Evolutionary conservation across 2,329 filamentous ascomycete genomes (phyloP).

Genomic region (Epichloe uncinata): DNA sequence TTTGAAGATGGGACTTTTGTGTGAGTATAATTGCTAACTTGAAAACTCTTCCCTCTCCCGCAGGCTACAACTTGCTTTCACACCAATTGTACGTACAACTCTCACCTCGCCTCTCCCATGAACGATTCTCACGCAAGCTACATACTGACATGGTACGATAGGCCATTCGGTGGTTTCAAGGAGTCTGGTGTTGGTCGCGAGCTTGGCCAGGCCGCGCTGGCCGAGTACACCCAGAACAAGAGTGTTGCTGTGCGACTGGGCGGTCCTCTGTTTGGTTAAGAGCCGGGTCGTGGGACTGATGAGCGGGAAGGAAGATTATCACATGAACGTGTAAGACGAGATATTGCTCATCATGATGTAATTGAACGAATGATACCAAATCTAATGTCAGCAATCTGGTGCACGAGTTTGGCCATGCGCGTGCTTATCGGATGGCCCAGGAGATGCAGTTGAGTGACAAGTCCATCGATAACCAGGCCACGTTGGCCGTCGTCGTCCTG

Average conservation of each 20-base stretch:
- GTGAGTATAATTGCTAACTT: neutral
- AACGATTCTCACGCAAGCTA: neutral
- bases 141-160: constrained; percentile 18
- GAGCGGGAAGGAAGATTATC: neutral
- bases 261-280: constrained; percentile 11
- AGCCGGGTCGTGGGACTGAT: neutral
- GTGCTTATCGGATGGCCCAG: neutral
- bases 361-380: neutral
- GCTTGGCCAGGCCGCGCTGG: constrained; percentile 52
- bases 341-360: neutral
- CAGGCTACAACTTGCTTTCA: constrained; percentile 43
- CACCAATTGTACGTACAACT: constrained; percentile 5
- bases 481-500: too few species aligned
- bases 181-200: constrained; percentile 68
- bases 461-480: too few species aligned
- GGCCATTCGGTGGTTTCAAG: constrained; percentile 65
- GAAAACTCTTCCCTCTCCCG: constrained; percentile 8
- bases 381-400: neutral
- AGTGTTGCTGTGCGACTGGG: constrained; percentile 39
- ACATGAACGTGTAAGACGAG: neutral
- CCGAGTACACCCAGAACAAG: constrained; percentile 58
- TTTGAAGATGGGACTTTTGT: too few species aligned
- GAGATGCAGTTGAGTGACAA: neutral
- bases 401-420: neutral
- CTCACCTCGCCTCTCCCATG: neutral